Evolutionary conservation across 164 flowering plant genomes (phyloP).

Genomic region (Nymphaea thermarum): DNA sequence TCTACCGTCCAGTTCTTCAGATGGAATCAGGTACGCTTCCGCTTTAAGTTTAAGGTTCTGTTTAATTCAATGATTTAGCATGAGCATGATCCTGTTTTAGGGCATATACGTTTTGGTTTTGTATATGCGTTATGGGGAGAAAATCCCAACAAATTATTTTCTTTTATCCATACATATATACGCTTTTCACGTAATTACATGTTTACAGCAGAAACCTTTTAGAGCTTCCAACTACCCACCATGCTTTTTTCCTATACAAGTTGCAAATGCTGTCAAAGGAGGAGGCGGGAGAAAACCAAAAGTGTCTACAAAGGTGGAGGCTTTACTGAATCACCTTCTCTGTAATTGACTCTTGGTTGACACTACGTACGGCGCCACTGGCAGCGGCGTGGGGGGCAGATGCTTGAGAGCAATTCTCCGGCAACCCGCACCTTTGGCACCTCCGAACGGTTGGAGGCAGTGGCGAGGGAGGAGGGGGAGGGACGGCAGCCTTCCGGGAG

Average conservation of each 20-base stretch:
- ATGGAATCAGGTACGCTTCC: too few species aligned
- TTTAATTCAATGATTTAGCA: too few species aligned
- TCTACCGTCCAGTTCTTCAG: too few species aligned
- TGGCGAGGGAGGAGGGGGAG: not conserved
- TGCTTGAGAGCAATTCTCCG: conserved; percentile 10
- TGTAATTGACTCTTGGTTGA: conserved; percentile 20
- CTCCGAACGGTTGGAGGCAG: not conserved
- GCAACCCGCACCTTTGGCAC: conserved; percentile 27
- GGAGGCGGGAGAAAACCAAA: not conserved
- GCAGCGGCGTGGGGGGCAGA: conserved; percentile 33
- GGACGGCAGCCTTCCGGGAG: not conserved
- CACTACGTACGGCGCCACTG: conserved; percentile 7
- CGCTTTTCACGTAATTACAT: too few species aligned
- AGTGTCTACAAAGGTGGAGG: conserved; percentile 18
- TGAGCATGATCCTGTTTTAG: too few species aligned
- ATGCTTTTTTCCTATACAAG: not conserved
- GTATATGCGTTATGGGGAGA: too few species aligned
- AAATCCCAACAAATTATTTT: too few species aligned
- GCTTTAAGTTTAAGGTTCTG: too few species aligned
- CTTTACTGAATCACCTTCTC: conserved; percentile 25
- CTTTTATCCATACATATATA: too few species aligned
- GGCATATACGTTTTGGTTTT: too few species aligned
- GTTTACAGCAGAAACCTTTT: too few species aligned
- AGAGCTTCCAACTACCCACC: not conserved
- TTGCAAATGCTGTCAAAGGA: not conserved